Conservation (phyloP, 2,329 filamentous ascomycete species). For the Trichoderma sp. region DNA sequence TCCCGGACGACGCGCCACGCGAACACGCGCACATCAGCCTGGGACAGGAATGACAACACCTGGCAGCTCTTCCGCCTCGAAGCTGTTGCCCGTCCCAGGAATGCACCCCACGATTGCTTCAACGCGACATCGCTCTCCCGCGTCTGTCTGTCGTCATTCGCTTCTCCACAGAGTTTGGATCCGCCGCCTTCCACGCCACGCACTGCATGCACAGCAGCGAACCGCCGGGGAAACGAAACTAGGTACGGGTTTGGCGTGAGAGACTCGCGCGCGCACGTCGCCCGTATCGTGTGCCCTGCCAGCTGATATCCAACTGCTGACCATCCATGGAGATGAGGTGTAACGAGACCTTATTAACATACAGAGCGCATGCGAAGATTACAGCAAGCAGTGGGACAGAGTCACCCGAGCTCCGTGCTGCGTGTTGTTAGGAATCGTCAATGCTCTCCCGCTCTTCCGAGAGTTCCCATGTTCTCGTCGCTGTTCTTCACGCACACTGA, state of each 20-base stretch:
- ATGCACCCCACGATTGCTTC: slow-evolving; percentile 19
- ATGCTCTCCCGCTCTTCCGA: too few relatives aligned
- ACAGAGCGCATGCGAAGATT: background rate
- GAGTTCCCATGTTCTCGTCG: background rate
- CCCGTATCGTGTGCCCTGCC: background rate
- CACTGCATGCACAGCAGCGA: slow-evolving; percentile 7
- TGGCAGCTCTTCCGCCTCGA: background rate
- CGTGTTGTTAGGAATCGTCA: too few relatives aligned
- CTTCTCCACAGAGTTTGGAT: slow-evolving; percentile 15
- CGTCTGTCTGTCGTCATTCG: slow-evolving; percentile 11
- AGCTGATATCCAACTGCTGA: background rate
- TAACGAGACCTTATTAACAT: too few relatives aligned
- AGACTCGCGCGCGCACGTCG: slow-evolving; percentile 1
- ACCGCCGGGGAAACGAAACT: slow-evolving; percentile 6
- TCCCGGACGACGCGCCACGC: background rate
- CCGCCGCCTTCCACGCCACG: background rate
- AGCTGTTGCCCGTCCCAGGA: slow-evolving; percentile 4
- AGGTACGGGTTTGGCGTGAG: background rate
- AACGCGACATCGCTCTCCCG: background rate
- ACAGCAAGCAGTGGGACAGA: too few relatives aligned
- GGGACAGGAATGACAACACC: slow-evolving; percentile 6
- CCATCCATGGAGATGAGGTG: background rate
- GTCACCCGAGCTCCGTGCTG: too few relatives aligned
- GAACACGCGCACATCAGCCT: background rate
- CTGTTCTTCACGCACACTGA: background rate